Base-by-base conservation (phyloP, 1,284 basidiomycete genomes). In the Marasmius fiardii region DNA sequence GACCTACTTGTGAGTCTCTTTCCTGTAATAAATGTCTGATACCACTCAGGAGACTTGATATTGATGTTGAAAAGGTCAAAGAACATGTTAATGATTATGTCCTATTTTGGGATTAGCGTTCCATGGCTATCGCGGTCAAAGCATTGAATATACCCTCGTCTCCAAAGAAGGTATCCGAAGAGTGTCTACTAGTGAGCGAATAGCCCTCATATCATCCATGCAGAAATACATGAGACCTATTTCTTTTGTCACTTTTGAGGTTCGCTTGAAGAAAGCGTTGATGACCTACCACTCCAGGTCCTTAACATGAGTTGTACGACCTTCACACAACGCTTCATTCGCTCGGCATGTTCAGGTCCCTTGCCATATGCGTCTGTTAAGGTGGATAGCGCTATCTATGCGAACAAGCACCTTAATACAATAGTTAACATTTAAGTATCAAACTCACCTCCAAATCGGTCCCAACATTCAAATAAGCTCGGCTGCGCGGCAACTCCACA, bases 51-150 rank as follows among this genome's bases (percentile, higher is more conserved):
- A 1, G 90, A 82, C 68, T 91, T 91, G 69, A 98, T 95, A 55
- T 91, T 91, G 69, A 98, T 95, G 55, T 93, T 91, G 53, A 99
- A 78, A n/a, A 96, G 78, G 60, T 93, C 89, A 67, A 96, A 96
- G 64, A 99, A 92, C 81, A 97, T 89, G 64, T 98, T 92, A 33
- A 99, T 76, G 31, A 98, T 79, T 23, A 94, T 83, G 74, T 96
- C 93, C 93, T 96, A 66, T 3, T 53, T 12, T 7, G 41, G 43
- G 28, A 23, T 31, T 12, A 61, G 16, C 50, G 54, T 26, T 55
- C 24, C 55, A 14, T 43, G 26, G 54, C 37, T 41, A 43, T 52
- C 21, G 52, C 41, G 41, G 51, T 47, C 16, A 45, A 35, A 34
- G 2, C 12, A 16, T 47, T 23, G n/a, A 23, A 67, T 81, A 61